These are phyloP conservation scores for Rosa rugosa DNA, from an alignment of 306 rosid species.

Conservation along the genomic window DNA sequence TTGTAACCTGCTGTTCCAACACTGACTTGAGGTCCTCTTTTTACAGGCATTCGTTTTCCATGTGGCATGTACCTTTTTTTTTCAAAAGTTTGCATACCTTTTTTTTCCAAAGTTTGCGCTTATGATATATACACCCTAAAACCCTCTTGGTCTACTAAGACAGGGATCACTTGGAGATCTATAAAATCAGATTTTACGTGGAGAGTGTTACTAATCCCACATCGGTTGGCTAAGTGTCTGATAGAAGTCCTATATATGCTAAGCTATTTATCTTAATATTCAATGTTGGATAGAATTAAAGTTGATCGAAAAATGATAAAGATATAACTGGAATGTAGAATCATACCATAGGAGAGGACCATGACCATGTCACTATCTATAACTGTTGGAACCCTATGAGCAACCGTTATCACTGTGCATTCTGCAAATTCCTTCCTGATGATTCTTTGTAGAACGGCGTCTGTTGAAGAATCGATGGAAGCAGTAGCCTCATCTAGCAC, in stretches of 20 bases:
- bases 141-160: too few species aligned
- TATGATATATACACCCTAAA: too few species aligned
- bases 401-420: conserved; percentile 68
- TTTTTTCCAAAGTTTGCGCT: too few species aligned
- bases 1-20: not conserved
- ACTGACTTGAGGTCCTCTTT: not conserved
- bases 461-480: conserved; percentile 74
- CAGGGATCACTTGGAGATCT: too few species aligned
- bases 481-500: conserved; percentile 88
- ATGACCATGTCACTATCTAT: conserved; percentile 73
- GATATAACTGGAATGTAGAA: not conserved
- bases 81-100: too few species aligned
- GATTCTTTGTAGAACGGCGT: conserved; percentile 54
- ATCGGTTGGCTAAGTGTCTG: not conserved
- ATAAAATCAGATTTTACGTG: too few species aligned
- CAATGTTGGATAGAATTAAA: not conserved
- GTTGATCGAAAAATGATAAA: not conserved
- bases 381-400: conserved; percentile 83
- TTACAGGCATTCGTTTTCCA: not conserved
- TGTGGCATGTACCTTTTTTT: not conserved
- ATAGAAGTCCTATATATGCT: not conserved
- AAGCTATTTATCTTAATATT: not conserved
- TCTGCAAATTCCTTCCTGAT: conserved; percentile 64
- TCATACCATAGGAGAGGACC: conserved; percentile 70
- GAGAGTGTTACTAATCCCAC: not conserved